Evolutionary conservation across 108 stramenopile genomes (phyloP), one percentile per base, ranked within the genome.

Genomic region (Pseudonitzschia multistriata): DNA sequence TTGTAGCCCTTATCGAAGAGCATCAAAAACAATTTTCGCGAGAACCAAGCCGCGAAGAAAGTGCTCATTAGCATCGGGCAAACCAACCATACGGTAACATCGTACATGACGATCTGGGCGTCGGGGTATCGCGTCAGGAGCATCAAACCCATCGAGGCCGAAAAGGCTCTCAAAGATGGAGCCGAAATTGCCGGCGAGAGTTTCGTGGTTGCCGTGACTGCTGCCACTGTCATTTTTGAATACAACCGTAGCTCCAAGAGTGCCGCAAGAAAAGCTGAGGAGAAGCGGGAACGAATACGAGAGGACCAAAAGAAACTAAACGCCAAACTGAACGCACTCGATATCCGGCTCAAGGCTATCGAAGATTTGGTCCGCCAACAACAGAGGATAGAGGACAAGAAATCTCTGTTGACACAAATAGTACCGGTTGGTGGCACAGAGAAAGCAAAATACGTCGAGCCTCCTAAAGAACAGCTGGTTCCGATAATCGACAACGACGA

Each of bases 101-200:
- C 87, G 24, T 74, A 89, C 54, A 90, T 94, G 90, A 87, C 89
- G 55, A 94, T 94, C 64, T 91, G 90, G 90, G 84, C 85, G 13
- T 79, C 85, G 29, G 93, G 93, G 27, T 91, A 88, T 72, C 80
- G 74, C 55, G 90, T 94, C 3, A 79, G 87, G 56, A 72, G 64
- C 22, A 91, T 94, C 37, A 82, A 72, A 37, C 74, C 80, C 34
- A 62, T 94, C 37, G 90, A 91, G 63, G 81, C 88, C 27, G 80
- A 83, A 33, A 81, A 80, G 55, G 93, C 93, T 2, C 49, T 94
- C 22, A 74, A 81, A 45, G 74, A 74, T 22, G 93, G 93, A 19
- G 93, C 93, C 4, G 93, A 94, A 33, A 81, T 94, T 57, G 67
- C 91, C 6, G 90, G 93, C 49, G 93, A 94, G 74, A 60, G 82